phyloP scores from a whole-genome alignment of 129 eudicot genomes.

The Flaveria linearis region DNA sequence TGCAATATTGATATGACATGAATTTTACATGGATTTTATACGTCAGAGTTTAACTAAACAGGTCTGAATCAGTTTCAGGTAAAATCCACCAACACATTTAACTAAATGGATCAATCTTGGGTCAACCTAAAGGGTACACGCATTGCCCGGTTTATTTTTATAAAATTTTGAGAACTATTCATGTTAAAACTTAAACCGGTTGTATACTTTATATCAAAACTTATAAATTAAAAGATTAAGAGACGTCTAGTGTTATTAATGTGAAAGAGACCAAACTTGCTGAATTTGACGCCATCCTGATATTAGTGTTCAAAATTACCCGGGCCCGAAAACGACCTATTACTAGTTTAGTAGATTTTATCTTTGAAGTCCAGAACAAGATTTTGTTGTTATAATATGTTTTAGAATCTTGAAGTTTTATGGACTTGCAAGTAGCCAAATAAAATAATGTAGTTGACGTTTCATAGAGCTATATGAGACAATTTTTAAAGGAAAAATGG shows the following conservation, averaged over 20 bases:
- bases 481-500: constrained; percentile 29
- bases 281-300: constrained; percentile 7
- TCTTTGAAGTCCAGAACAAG: background rate
- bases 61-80: background rate
- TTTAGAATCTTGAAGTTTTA: constrained; percentile 11
- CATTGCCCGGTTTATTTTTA: background rate
- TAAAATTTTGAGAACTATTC: background rate
- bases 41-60: background rate
- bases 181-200: background rate
- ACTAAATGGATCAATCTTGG: background rate
- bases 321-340: constrained; percentile 22
- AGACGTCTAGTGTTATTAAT: background rate
- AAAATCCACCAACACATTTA: background rate
- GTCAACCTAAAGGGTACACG: background rate
- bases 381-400: constrained; percentile 7
- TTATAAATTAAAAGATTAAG: background rate
- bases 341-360: constrained; percentile 8
- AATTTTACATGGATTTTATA: background rate
- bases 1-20: background rate
- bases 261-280: constrained; percentile 23
- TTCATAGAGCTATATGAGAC: constrained; percentile 23
- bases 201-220: background rate
- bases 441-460: constrained; percentile 24
- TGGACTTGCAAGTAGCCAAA: constrained; percentile 12
- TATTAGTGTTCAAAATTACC: constrained; percentile 11